Percentiles rank a stretch among this genome's conserved stretches.
phyloP scores from a whole-genome alignment of 768 basidiomycete species.

The Macrocybe gigantea region DNA sequence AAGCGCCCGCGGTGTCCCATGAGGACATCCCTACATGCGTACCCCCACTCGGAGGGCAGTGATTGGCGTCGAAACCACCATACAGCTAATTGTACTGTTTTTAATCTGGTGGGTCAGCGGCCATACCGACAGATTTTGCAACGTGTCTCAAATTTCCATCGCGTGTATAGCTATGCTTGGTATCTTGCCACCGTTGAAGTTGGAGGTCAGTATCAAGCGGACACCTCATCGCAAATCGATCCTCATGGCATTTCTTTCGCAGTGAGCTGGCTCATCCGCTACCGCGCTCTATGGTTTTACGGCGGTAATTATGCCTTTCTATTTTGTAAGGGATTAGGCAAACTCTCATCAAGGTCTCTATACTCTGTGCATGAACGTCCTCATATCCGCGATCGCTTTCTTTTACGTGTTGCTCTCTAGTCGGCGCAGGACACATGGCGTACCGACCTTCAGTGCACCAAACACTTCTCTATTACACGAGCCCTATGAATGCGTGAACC shows the following conservation, averaged over 20 bases:
- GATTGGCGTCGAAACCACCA: slow-evolving; percentile 7
- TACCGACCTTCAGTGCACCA: slow-evolving; percentile 23
- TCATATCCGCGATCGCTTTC: slow-evolving; percentile 18
- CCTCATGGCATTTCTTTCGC: not conserved
- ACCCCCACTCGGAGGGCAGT: slow-evolving; percentile 6
- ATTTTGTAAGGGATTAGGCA: not conserved
- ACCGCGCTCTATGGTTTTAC: slow-evolving; percentile 9
- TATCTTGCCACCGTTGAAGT: slow-evolving; percentile 25
- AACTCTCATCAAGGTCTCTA: slow-evolving; percentile 21
- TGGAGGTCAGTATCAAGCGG: slow-evolving; percentile 17
- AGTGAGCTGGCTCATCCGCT: slow-evolving; percentile 26
- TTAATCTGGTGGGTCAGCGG: slow-evolving; percentile 18
- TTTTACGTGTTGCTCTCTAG: slow-evolving; percentile 28
- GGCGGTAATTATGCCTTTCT: slow-evolving; percentile 15
- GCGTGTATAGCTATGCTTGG: slow-evolving; percentile 24
- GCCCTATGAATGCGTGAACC: slow-evolving; percentile 33
- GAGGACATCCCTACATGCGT: not conserved
- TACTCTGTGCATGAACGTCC: slow-evolving; percentile 17
- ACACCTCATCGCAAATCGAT: not conserved
- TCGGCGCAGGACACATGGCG: slow-evolving; percentile 27
- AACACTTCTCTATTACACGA: slow-evolving; percentile 23
- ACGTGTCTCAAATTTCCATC: not conserved
- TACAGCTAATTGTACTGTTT: slow-evolving; percentile 17
- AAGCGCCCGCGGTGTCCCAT: not conserved
- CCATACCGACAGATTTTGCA: not conserved